Conservation (phyloP, 257 asterid genomes). For the Jacaranda copaia region DNA sequence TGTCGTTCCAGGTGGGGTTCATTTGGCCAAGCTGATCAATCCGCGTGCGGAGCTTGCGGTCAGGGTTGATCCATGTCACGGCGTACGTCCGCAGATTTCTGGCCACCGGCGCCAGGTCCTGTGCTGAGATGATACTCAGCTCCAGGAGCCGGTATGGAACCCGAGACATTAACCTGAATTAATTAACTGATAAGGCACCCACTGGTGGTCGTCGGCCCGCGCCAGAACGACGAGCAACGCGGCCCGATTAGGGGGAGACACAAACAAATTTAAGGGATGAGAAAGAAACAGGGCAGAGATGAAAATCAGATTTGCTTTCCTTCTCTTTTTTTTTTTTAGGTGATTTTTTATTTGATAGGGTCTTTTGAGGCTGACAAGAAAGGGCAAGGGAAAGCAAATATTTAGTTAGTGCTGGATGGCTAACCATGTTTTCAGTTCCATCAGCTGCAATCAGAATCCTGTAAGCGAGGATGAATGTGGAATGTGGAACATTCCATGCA, state of each 20-base stretch:
- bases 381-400: neutral
- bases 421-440: constrained; percentile 36
- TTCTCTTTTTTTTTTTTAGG: neutral
- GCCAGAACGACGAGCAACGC: constrained; percentile 41
- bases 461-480: too few species aligned
- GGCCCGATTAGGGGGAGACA: neutral
- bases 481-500: too few species aligned
- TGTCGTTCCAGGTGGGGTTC: constrained; percentile 77
- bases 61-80: constrained; percentile 58
- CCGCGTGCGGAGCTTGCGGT: constrained; percentile 54
- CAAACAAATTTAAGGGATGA: neutral
- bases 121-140: constrained; percentile 74
- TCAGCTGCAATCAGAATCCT: neutral
- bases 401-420: constrained; percentile 26
- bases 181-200: constrained; percentile 15
- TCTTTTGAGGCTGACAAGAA: neutral
- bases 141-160: constrained; percentile 64
- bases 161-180: constrained; percentile 33
- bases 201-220: constrained; percentile 23
- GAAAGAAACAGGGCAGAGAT: neutral
- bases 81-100: constrained; percentile 60
- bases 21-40: constrained; percentile 53
- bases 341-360: neutral
- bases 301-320: neutral
- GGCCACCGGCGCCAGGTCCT: constrained; percentile 53